Evolutionary conservation across 768 basidiomycete species (phyloP).

Genomic region (Boletus huronensis): DNA sequence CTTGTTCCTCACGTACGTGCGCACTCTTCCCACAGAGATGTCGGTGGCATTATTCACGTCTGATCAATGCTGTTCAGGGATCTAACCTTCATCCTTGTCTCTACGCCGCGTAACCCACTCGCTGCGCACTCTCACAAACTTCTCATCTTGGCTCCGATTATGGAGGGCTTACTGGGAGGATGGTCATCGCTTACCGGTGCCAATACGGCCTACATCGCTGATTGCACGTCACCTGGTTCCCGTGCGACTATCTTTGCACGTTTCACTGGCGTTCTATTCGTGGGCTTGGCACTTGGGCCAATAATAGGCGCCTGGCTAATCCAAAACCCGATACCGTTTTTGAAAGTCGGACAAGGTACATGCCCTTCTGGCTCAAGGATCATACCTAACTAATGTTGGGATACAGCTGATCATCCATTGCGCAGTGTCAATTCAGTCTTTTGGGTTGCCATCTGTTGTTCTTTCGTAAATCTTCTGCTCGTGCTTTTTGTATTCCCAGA

Average conservation of each 20-base stretch:
- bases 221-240: slow-evolving; percentile 81
- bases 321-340: slow-evolving; percentile 37
- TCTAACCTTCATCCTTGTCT: slow-evolving; percentile 73
- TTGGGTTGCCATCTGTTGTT: slow-evolving; percentile 45
- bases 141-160: slow-evolving; percentile 70
- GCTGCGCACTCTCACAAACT: slow-evolving; percentile 67
- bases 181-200: slow-evolving; percentile 65
- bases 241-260: slow-evolving; percentile 66
- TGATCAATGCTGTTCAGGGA: slow-evolving; percentile 49
- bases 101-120: slow-evolving; percentile 55
- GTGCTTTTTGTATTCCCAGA: slow-evolving; percentile 59
- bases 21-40: slow-evolving; percentile 22
- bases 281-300: slow-evolving; percentile 78
- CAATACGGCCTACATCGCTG: slow-evolving; percentile 66
- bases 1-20: slow-evolving; percentile 65
- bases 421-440: slow-evolving; percentile 50
- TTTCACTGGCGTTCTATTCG: slow-evolving; percentile 71
- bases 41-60: background rate
- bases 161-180: slow-evolving; percentile 81
- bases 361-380: background rate
- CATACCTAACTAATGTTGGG: slow-evolving; percentile 7
- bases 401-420: slow-evolving; percentile 29
- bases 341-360: slow-evolving; percentile 27
- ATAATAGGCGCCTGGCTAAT: slow-evolving; percentile 58
- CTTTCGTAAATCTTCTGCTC: slow-evolving; percentile 53